phyloP scores from a whole-genome alignment of 352 stramenopile species.

The Globisporangium spiculum region DNA sequence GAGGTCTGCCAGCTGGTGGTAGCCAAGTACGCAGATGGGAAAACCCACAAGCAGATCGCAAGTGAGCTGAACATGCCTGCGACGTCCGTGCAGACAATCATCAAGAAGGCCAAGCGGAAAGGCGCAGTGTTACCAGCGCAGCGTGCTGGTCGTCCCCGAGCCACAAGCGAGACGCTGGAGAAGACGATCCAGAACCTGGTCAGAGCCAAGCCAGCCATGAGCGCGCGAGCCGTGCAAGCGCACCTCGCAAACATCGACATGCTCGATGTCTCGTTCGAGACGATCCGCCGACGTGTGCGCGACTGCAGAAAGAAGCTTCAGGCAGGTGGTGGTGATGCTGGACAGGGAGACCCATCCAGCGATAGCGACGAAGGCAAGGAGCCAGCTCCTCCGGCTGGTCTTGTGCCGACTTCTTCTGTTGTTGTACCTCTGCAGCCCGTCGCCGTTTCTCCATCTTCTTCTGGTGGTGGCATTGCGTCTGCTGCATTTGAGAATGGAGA shows the following conservation, averaged over 20 bases:
- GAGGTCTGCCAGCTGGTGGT: slow-evolving; percentile 25
- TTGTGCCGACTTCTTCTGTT: background rate
- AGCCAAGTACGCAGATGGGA: slow-evolving; percentile 16
- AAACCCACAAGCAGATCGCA: slow-evolving; percentile 29
- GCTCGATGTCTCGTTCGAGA: slow-evolving; percentile 37
- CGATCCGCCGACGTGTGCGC: slow-evolving; percentile 35
- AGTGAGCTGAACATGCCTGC: slow-evolving; percentile 27
- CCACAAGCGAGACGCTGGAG: slow-evolving; percentile 30
- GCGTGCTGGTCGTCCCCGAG: slow-evolving; percentile 27
- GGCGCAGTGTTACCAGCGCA: slow-evolving; percentile 22
- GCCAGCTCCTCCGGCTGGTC: background rate
- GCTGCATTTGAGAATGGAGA: background rate
- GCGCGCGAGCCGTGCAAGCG: slow-evolving; percentile 27
- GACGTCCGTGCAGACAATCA: slow-evolving; percentile 32
- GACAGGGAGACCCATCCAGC: background rate
- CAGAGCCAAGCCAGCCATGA: slow-evolving; percentile 16
- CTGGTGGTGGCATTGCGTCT: background rate
- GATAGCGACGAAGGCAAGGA: slow-evolving; percentile 7
- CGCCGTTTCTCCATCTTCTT: background rate
- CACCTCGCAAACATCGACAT: slow-evolving; percentile 18
- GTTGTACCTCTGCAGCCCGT: background rate
- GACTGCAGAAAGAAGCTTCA: slow-evolving; percentile 23
- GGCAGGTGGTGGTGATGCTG: background rate
- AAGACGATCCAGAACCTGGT: slow-evolving; percentile 27
- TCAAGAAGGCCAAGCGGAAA: slow-evolving; percentile 33